These are phyloP conservation scores for Dactylellina cionopaga DNA, from an alignment of 2,329 filamentous ascomycete species.

Conservation along the genomic window DNA sequence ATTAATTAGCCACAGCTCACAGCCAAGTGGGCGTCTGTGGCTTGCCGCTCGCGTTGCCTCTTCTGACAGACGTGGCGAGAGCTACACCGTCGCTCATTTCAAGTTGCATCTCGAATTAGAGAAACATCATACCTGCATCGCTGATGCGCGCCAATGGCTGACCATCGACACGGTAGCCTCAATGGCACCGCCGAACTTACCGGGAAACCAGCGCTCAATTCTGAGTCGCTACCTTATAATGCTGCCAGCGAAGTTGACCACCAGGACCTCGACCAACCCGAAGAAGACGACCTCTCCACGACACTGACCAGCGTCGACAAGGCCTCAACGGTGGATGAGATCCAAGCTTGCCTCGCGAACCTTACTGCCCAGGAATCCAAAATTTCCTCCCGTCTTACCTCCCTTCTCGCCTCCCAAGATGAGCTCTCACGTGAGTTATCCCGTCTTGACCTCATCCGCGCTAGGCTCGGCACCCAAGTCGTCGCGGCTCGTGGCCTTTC, in stretches of 20 bases:
- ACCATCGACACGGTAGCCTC: slow-evolving; percentile 34
- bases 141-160: slow-evolving; percentile 46
- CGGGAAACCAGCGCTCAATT: slow-evolving; percentile 15
- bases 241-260: background rate
- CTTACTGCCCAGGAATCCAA: slow-evolving; percentile 79
- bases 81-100: too few relatives aligned
- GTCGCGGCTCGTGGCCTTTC: slow-evolving; percentile 83
- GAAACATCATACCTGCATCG: background rate
- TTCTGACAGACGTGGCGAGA: too few relatives aligned
- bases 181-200: slow-evolving; percentile 36
- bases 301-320: slow-evolving; percentile 56
- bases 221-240: background rate
- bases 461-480: slow-evolving; percentile 85
- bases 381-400: slow-evolving; percentile 78
- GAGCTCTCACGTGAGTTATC: slow-evolving; percentile 87
- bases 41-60: too few relatives aligned
- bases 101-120: slow-evolving; percentile 4
- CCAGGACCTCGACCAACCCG: background rate
- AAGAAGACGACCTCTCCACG: slow-evolving; percentile 32
- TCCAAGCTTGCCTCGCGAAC: slow-evolving; percentile 78
- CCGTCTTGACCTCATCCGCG: slow-evolving; percentile 87
- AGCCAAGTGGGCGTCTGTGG: too few relatives aligned
- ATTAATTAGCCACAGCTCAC: too few relatives aligned
- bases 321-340: slow-evolving; percentile 73
- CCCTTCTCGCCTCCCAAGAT: slow-evolving; percentile 81